phyloP scores from a whole-genome alignment of 805 yeast species.

The Hemisphaericaspora nanyangensis region DNA sequence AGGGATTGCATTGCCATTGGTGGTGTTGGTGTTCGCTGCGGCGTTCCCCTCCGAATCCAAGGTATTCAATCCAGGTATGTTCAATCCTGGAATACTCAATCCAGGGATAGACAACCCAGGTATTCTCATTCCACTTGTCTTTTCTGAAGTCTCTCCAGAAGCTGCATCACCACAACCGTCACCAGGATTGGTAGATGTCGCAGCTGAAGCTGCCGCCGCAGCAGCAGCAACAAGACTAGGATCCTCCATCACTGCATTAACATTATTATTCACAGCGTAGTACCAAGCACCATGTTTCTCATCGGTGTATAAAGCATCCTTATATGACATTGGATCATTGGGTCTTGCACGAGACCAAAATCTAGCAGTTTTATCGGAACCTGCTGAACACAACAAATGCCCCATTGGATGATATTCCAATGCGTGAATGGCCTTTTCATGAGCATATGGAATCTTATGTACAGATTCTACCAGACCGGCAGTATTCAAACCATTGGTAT shows the following conservation, averaged over 20 bases:
- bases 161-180: background rate
- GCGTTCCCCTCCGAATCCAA: slow-evolving; percentile 7
- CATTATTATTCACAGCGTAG: slow-evolving; percentile 42
- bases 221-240: slow-evolving; percentile 3
- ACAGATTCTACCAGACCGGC: slow-evolving; percentile 31
- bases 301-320: slow-evolving; percentile 74
- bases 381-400: slow-evolving; percentile 85
- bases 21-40: too few relatives aligned
- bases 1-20: slow-evolving; percentile 11
- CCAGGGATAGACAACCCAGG: slow-evolving; percentile 1
- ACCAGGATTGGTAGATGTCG: background rate
- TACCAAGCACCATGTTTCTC: slow-evolving; percentile 47
- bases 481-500: background rate
- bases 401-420: slow-evolving; percentile 93
- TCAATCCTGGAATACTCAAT: slow-evolving; percentile 2
- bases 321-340: slow-evolving; percentile 76
- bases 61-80: slow-evolving; percentile 1
- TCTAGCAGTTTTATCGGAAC: slow-evolving; percentile 87
- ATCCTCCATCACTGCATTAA: slow-evolving; percentile 36
- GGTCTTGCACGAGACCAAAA: slow-evolving; percentile 96
- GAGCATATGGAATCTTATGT: slow-evolving; percentile 84
- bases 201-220: background rate
- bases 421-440: slow-evolving; percentile 87
- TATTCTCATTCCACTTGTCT: background rate
- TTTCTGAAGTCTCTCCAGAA: background rate